A percentile compares a stretch with the other conserved stretches of the same genome.
Evolutionary conservation across 345 rosid species (phyloP).

Genomic region (Populus alba): DNA sequence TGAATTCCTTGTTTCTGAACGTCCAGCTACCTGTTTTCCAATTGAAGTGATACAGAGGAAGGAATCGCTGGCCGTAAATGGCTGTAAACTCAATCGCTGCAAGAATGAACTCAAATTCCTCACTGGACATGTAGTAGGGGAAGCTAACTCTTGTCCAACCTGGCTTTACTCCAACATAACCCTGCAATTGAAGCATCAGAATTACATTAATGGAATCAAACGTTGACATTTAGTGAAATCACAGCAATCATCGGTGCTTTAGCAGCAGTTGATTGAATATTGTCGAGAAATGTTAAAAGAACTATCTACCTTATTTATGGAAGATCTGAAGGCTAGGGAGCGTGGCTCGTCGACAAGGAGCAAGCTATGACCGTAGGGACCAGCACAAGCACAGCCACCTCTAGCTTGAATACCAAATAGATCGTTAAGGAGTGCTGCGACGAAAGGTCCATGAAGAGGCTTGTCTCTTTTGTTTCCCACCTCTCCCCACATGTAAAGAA

Average conservation of each 20-base stretch:
- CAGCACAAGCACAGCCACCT: constrained; percentile 66
- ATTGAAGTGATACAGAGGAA: constrained; percentile 42
- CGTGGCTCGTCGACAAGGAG: constrained; percentile 27
- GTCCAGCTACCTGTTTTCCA: constrained; percentile 47
- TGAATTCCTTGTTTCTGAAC: constrained; percentile 24
- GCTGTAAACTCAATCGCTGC: constrained; percentile 50
- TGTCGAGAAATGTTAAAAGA: background rate
- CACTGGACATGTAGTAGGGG: constrained; percentile 55
- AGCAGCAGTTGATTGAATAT: background rate
- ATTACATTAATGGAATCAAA: too few species aligned
- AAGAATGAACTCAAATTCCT: constrained; percentile 52
- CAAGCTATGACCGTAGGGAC: constrained; percentile 60
- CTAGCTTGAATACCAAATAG: constrained; percentile 66
- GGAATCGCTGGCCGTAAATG: constrained; percentile 49
- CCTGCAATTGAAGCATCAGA: constrained; percentile 23
- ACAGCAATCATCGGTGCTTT: too few species aligned
- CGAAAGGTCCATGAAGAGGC: constrained; percentile 57
- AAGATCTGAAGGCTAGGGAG: constrained; percentile 36
- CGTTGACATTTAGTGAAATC: too few species aligned
- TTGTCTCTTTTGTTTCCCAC: constrained; percentile 40
- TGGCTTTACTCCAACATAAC: constrained; percentile 46
- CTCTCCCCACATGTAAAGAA: constrained; percentile 40
- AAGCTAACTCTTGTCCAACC: constrained; percentile 72
- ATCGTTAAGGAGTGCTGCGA: constrained; percentile 53
- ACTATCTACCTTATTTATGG: constrained; percentile 40